These are phyloP conservation scores for Cladosporium sp. DNA, from an alignment of 2,329 filamentous ascomycete species.

Conservation along the genomic window DNA sequence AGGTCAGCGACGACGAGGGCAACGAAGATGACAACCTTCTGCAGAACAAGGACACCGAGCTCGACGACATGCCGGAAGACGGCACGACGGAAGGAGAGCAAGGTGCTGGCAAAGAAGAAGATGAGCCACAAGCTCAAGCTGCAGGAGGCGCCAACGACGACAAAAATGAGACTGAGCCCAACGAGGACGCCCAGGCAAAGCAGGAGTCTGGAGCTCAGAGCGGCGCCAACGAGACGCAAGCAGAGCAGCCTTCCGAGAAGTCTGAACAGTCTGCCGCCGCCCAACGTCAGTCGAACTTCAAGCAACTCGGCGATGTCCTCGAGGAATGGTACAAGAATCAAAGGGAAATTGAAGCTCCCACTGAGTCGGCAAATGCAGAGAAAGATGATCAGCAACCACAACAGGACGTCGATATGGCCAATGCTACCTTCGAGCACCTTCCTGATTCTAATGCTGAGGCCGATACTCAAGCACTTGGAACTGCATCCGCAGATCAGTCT, in stretches of 20 bases:
- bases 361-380: conserved; percentile 45
- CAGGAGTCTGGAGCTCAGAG: conserved; percentile 21
- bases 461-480: conserved; percentile 89
- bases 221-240: conserved; percentile 16
- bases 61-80: conserved; percentile 18
- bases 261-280: conserved; percentile 21
- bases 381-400: conserved; percentile 48
- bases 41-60: conserved; percentile 18
- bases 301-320: conserved; percentile 87
- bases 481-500: conserved; percentile 81
- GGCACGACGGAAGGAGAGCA: conserved; percentile 19
- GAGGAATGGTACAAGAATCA: conserved; percentile 91
- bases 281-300: conserved; percentile 52
- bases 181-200: conserved; percentile 15
- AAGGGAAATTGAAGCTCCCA: conserved; percentile 67
- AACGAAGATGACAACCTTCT: conserved; percentile 17
- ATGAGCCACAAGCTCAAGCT: conserved; percentile 38
- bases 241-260: conserved; percentile 18
- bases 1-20: conserved; percentile 12
- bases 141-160: conserved; percentile 42
- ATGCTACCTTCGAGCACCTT: conserved; percentile 89
- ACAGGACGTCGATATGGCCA: conserved; percentile 66
- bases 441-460: conserved; percentile 74
- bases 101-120: conserved; percentile 58
- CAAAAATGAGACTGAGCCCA: conserved; percentile 13